A percentile compares a stretch with the other conserved stretches of the same genome.
phyloP scores from a whole-genome alignment of 1,284 basidiomycete species.

The Ceratobasidium sp. region DNA sequence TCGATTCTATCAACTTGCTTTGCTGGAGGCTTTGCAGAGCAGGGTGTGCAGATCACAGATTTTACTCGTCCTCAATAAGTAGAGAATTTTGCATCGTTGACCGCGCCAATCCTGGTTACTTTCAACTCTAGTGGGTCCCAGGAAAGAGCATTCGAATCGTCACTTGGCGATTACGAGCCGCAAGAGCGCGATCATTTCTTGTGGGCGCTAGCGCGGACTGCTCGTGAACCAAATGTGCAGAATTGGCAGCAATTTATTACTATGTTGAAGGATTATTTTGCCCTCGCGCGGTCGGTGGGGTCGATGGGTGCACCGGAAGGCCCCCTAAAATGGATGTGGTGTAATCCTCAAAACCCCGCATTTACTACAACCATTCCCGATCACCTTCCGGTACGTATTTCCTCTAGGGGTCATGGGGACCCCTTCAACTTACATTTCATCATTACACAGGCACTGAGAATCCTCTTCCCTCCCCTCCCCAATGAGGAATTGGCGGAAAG shows the following conservation, averaged over 20 bases:
- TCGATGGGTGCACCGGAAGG: background rate
- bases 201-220: background rate
- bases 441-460: background rate
- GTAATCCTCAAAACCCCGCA: background rate
- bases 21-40: constrained; percentile 19
- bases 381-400: background rate
- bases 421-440: background rate
- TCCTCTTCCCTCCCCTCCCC: background rate
- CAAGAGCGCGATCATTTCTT: constrained; percentile 2
- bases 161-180: background rate
- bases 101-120: constrained; percentile 21
- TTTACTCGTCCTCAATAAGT: background rate
- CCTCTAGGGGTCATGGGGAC: background rate
- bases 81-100: background rate
- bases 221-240: background rate
- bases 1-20: constrained; percentile 23
- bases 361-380: background rate
- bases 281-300: background rate
- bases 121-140: constrained; percentile 12
- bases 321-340: background rate
- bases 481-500: too few species aligned
- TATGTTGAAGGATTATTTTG: background rate
- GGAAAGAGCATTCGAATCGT: constrained; percentile 1
- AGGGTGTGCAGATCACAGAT: constrained; percentile 6
- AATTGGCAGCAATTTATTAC: background rate